Percentiles rank a stretch among this genome's conserved stretches.
These are phyloP conservation scores for Botrytis galanthina DNA, from an alignment of 2,329 filamentous ascomycete genomes.

Conservation along the genomic window DNA sequence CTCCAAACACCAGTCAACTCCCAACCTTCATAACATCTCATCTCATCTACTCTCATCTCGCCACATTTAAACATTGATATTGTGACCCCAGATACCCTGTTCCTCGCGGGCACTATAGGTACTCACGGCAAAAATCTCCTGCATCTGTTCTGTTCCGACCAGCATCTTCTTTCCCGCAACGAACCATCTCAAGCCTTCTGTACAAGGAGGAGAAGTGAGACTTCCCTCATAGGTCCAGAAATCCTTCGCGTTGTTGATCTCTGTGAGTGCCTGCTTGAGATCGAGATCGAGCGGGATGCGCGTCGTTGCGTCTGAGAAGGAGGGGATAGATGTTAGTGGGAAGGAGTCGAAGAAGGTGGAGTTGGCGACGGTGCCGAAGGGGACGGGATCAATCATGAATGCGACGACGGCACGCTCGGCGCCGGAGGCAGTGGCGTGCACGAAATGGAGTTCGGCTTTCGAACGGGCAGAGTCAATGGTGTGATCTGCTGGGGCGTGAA, in stretches of 20 bases:
- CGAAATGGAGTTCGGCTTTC: conserved; percentile 50
- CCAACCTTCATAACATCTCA: neutral
- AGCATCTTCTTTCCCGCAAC: conserved; percentile 44
- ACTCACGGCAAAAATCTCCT: neutral
- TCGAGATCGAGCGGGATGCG: neutral
- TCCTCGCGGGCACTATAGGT: neutral
- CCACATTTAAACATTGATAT: neutral
- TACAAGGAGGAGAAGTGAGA: conserved; percentile 48
- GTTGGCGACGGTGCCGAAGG: conserved; percentile 1
- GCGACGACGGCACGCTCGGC: conserved; percentile 47
- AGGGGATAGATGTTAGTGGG: neutral
- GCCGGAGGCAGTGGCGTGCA: conserved; percentile 46
- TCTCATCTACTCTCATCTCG: too few species aligned
- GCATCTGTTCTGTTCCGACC: conserved; percentile 43
- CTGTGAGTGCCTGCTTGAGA: conserved; percentile 36
- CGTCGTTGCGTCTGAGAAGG: neutral
- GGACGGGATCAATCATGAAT: conserved; percentile 45
- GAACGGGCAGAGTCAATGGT: conserved; percentile 44
- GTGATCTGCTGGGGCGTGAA: conserved; percentile 52
- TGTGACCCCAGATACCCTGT: conserved; percentile 11
- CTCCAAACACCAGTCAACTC: neutral
- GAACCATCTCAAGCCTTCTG: conserved; percentile 48
- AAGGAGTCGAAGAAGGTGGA: neutral
- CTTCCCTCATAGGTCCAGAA: conserved; percentile 51
- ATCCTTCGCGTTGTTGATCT: conserved; percentile 43